A percentile compares a stretch with the other conserved stretches of the same genome.
Conservation (phyloP, 2,329 filamentous ascomycete genomes). For the Lasiodiplodia sp. region DNA sequence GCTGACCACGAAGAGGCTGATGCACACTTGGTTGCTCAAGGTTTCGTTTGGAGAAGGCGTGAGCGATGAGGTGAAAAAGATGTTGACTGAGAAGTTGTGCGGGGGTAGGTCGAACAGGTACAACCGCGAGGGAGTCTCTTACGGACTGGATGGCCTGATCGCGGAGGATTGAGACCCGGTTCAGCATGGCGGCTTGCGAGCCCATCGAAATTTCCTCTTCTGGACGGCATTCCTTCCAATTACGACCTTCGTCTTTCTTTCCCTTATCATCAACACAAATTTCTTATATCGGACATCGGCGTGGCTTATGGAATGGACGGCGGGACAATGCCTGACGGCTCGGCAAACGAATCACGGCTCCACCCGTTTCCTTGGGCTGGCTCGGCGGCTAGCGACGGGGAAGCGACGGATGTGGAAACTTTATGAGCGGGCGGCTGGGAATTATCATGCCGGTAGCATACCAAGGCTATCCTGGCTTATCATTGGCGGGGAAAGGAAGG, state of each 20-base stretch:
- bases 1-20: slow-evolving; percentile 4
- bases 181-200: neutral
- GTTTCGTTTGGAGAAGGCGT: slow-evolving; percentile 15
- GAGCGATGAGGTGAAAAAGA: slow-evolving; percentile 1
- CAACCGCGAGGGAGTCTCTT: neutral
- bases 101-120: neutral
- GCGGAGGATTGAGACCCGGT: slow-evolving; percentile 1
- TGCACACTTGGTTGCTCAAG: neutral
- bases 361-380: neutral
- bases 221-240: neutral
- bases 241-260: neutral
- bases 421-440: neutral
- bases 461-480: neutral
- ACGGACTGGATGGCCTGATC: neutral
- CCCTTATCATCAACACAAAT: neutral
- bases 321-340: too few relatives aligned
- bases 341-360: neutral
- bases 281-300: neutral
- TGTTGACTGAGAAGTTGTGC: neutral
- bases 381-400: neutral
- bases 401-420: neutral
- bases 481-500: neutral
- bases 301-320: too few relatives aligned
- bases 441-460: neutral
- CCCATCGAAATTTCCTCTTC: neutral